phyloP scores from a whole-genome alignment of 495 filamentous ascomycete species.

The Hyaloscypha finlandica region DNA sequence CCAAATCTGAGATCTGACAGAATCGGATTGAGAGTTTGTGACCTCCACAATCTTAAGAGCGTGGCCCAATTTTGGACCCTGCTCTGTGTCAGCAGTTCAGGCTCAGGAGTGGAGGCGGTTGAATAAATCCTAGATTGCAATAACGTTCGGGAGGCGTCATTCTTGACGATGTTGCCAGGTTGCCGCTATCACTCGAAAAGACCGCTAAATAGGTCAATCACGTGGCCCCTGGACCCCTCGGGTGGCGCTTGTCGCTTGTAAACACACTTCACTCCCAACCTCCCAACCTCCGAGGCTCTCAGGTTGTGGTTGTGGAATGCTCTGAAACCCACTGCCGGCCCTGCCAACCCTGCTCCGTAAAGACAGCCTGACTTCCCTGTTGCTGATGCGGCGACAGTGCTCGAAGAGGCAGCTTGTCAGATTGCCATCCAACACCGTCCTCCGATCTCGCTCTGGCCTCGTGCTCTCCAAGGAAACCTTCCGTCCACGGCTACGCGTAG shows the following conservation, averaged over 20 bases:
- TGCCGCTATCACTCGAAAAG: too few relatives aligned
- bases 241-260: not conserved
- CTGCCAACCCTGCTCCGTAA: not conserved
- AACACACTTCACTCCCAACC: not conserved
- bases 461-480: not conserved
- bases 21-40: not conserved
- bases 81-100: not conserved
- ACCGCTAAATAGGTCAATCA: not conserved
- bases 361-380: not conserved
- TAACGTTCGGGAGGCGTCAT: not conserved
- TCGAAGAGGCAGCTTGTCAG: too few relatives aligned
- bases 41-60: not conserved
- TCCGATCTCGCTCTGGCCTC: not conserved
- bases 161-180: too few relatives aligned
- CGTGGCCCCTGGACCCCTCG: not conserved
- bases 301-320: not conserved
- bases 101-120: not conserved
- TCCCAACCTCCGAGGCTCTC: not conserved
- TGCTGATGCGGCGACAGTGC: too few relatives aligned
- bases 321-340: not conserved
- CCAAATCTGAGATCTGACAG: constrained; percentile 17
- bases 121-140: not conserved
- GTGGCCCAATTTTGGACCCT: not conserved
- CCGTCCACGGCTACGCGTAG: not conserved
- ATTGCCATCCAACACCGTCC: not conserved